A percentile compares a stretch with the other conserved stretches of the same genome.
These are phyloP conservation scores for Thymus mandschuricus DNA, from an alignment of 257 asterid genomes.

Conservation along the genomic window DNA sequence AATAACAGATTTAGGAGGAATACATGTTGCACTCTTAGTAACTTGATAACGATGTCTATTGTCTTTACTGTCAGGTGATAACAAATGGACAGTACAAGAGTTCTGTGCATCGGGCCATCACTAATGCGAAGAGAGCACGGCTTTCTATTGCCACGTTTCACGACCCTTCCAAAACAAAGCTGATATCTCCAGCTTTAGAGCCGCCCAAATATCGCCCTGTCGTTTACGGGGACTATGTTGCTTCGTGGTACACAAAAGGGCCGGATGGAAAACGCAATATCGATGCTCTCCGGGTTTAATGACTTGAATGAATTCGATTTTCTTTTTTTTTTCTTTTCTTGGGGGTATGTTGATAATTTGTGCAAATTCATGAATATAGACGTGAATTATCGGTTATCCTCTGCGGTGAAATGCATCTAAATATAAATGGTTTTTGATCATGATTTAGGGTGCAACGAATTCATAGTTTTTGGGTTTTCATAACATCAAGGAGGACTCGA, in stretches of 20 bases:
- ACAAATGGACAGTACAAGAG: slow-evolving; percentile 82
- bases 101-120: slow-evolving; percentile 79
- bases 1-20: neutral
- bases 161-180: slow-evolving; percentile 74
- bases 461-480: no score
- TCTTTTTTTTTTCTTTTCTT: neutral
- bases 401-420: no score
- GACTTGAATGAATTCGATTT: neutral
- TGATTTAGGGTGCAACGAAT: no score
- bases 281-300: slow-evolving; percentile 67
- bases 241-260: slow-evolving; percentile 89
- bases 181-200: slow-evolving; percentile 53
- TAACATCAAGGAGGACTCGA: no score
- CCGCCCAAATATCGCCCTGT: slow-evolving; percentile 70
- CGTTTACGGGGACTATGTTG: slow-evolving; percentile 69
- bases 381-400: no score
- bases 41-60: neutral
- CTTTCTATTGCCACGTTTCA: slow-evolving; percentile 92
- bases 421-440: no score
- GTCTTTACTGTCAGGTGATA: slow-evolving; percentile 52
- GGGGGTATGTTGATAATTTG: neutral
- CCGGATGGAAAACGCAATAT: slow-evolving; percentile 85
- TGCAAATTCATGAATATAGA: neutral
- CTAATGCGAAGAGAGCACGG: slow-evolving; percentile 62
- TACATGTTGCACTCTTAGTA: no score